Evolutionary conservation across 139 green algal genomes (phyloP), one percentile per base, ranked within the genome.

Genomic region (Nannochloris sp.): DNA sequence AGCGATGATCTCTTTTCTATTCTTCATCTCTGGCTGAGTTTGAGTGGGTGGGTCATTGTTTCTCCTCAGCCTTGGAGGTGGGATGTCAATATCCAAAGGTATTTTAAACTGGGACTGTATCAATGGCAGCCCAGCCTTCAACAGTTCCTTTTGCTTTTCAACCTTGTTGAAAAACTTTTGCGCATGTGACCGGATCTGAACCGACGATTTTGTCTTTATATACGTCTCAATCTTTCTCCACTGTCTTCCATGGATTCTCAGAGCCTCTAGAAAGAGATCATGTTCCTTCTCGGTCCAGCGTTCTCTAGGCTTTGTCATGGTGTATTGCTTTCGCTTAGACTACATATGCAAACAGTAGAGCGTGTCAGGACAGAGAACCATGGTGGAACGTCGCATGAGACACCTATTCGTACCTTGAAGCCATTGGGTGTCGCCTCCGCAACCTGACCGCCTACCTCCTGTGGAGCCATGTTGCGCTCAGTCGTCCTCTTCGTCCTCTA

Each of bases 171-270:
- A 94, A 53, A 92, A 94, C 74, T 95, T 95, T 56, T 98, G 92
- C 0, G 92, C 92, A 60, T 98, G 92, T 23, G 79, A 91, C 6
- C 92, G 79, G 49, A 98, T 96, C 61, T 98, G 92, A 28, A 98
- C 85, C 2, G 92, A 82, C 0, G 83, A 94, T 74, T 98, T 98
- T 57, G 85, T 96, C 46, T 85, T 85, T 10, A 98, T 85, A 65
- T 95, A 76, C 69, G 93, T 91, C 65, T 93, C 78, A 14, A 93
- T 92, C 17, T 73, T 79, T 5, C 66, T 56, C 82, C 87, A 92
- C 12, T 84, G 76, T 2, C 87, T 68, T 11, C 86, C 84, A 61
- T 95, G 83, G 17, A 91, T 51, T 17, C 86, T 81, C 1, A 97
- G 62, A 3, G 85, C 91, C 20, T 95, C 88, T 46, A 97, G 30